Conservation (phyloP, 495 filamentous ascomycete species). For the Monascus purpureus region DNA sequence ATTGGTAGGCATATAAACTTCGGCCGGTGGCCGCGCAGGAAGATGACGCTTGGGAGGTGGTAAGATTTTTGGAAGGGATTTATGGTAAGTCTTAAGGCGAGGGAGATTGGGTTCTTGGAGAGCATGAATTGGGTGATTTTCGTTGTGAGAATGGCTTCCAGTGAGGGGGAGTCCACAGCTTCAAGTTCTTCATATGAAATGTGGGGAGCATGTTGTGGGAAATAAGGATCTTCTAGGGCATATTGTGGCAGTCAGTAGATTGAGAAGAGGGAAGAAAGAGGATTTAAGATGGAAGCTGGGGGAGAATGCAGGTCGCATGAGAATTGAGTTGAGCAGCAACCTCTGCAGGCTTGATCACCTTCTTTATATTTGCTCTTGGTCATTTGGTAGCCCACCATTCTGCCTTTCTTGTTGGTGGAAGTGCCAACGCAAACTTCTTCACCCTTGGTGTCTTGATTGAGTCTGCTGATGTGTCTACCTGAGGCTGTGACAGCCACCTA, state of each 20-base stretch:
- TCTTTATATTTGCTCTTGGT: not conserved
- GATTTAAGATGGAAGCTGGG: not conserved
- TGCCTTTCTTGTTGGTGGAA: not conserved
- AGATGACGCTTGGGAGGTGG: slow-evolving; percentile 8
- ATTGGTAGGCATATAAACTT: slow-evolving; percentile 9
- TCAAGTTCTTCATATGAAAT: slow-evolving; percentile 6
- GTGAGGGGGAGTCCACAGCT: slow-evolving; percentile 3
- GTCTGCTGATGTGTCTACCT: no score
- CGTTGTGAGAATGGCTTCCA: slow-evolving; percentile 1
- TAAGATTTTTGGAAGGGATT: slow-evolving; percentile 4
- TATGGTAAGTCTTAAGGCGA: slow-evolving; percentile 2
- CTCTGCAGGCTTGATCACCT: not conserved
- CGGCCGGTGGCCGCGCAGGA: slow-evolving; percentile 7
- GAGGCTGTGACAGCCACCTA: no score
- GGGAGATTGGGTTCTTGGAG: not conserved
- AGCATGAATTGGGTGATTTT: not conserved
- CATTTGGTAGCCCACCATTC: not conserved
- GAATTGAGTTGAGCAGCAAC: not conserved
- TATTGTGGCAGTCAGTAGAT: not conserved
- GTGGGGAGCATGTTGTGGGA: slow-evolving; percentile 2
- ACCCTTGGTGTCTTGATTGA: no score
- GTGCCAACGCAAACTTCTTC: not conserved
- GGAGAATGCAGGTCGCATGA: not conserved
- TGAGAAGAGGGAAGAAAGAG: slow-evolving; percentile 1
- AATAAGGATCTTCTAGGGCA: not conserved